Evolutionary conservation across 106 monocot genomes (phyloP).

Genomic region (Posidonia australis): DNA sequence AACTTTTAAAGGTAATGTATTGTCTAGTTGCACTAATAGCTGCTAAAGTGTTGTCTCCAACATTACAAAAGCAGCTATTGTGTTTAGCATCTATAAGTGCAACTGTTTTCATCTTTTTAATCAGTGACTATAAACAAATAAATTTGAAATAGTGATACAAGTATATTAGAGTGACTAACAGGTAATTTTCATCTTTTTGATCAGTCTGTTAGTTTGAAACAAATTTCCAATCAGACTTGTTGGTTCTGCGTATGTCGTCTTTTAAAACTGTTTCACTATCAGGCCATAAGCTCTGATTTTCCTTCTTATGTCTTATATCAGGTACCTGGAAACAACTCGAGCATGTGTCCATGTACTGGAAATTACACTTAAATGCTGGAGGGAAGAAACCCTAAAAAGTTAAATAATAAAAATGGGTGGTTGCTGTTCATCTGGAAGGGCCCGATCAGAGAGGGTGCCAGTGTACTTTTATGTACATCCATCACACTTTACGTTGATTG

Average conservation of each 20-base stretch:
- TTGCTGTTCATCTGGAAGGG: constrained; percentile 36
- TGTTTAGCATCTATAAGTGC: no score
- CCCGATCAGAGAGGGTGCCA: constrained; percentile 24
- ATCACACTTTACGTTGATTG: background rate
- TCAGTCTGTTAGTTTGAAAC: no score
- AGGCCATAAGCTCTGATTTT: background rate
- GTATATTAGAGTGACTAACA: background rate
- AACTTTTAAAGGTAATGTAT: no score
- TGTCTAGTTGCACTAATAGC: no score
- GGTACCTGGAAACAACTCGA: background rate
- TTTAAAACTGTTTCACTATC: background rate
- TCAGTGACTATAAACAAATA: background rate
- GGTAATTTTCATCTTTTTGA: no score
- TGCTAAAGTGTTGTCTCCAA: no score
- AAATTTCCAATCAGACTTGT: background rate
- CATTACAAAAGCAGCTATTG: background rate
- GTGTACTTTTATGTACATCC: constrained; percentile 25
- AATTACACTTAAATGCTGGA: background rate
- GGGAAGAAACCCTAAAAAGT: background rate
- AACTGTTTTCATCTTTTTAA: background rate
- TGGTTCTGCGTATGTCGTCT: background rate
- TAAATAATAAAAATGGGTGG: constrained; percentile 14
- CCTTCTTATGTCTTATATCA: background rate
- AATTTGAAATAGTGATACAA: no score
- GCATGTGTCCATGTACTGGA: no score